Conservation (phyloP, 1,284 basidiomycete species). For the Marasmius tenuissimus region DNA sequence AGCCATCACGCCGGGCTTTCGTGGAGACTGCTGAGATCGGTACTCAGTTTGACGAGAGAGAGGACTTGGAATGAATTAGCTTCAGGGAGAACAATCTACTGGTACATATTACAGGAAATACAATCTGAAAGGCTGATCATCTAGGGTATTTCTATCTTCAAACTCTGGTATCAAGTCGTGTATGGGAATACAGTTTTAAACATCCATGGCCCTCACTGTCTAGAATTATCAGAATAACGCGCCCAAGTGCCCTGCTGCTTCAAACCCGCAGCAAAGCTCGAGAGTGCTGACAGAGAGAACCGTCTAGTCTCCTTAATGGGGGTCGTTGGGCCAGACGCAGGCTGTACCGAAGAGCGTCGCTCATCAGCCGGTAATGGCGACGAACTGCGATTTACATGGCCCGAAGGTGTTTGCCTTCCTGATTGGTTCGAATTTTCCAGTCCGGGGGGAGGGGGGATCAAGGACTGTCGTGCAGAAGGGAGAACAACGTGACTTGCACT, state of each 20-base stretch:
- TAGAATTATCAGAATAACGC: not conserved
- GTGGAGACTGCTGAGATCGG: too few relatives aligned
- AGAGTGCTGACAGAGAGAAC: slow-evolving; percentile 29
- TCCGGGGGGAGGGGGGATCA: slow-evolving; percentile 7
- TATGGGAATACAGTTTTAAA: not conserved
- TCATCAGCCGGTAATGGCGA: not conserved
- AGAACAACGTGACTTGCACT: slow-evolving; percentile 4
- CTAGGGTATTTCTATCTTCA: not conserved
- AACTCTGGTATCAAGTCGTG: not conserved
- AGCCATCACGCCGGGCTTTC: too few relatives aligned
- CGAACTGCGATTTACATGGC: not conserved
- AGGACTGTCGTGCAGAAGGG: not conserved
- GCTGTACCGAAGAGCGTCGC: not conserved
- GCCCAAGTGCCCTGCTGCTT: slow-evolving; percentile 11
- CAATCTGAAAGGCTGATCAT: not conserved
- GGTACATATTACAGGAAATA: too few relatives aligned
- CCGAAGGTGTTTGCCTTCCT: not conserved
- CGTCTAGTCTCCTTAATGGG: slow-evolving; percentile 22
- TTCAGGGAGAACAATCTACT: too few relatives aligned
- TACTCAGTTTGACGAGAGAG: too few relatives aligned
- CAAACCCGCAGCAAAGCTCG: slow-evolving; percentile 21
- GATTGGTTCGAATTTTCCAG: not conserved
- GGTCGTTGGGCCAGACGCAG: not conserved
- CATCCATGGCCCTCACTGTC: not conserved
- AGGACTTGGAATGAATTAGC: too few relatives aligned